Base-by-base conservation (phyloP, 129 eudicot genomes). In the Flaveria trinervia region DNA sequence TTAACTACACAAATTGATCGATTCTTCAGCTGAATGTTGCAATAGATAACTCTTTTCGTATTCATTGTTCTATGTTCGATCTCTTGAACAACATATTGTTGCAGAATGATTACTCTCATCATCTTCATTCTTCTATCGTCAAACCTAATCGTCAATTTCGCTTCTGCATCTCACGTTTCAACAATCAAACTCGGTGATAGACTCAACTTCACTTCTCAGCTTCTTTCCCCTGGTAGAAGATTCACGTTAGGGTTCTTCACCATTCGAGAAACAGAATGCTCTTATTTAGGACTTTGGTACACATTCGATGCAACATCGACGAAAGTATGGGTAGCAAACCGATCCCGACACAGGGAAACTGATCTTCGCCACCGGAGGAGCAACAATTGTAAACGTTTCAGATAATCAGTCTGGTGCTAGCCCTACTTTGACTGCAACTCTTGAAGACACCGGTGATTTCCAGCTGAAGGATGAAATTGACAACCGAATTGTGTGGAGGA, bases 281-380 rank as follows among this genome's bases (percentile, higher is more conserved):
- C 67, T 20, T 85, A 85, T 68, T 65, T 85, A 33, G 86, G 81
- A 45, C 79, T 85, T 70, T 75, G 84, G 89, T 74, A 82, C 62
- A 75, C 84, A 8, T 8, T 5, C 2, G 57, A 81, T 45, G 57
- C 10, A 10, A 11, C 2, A 15, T 13, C 18, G 4, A 68, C 28
- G 5, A 83, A 26, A 71, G 82, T 82, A 25, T 85, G 89, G 89
- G 18, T 82, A 13, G 89, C 82, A 68, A 85, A 85, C 15, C 83
- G 70, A 41, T 65, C 84, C 60, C 22, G 7, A 57, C 51, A 55
- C 80, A n/a, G 80, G 78, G 59, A 72, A 66, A 33, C 26, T 86
- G 36, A 72, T 62, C 59, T 68, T 86, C 15, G 2, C 72, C 44
- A 14, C 9, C n/a, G 68, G 62, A 65, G 71, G 26, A 60, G 64